Percentiles rank a stretch among this genome's conserved stretches.
Conservation (phyloP, 176 grass and related monocot species). For the Tillandsia fasciculata region DNA sequence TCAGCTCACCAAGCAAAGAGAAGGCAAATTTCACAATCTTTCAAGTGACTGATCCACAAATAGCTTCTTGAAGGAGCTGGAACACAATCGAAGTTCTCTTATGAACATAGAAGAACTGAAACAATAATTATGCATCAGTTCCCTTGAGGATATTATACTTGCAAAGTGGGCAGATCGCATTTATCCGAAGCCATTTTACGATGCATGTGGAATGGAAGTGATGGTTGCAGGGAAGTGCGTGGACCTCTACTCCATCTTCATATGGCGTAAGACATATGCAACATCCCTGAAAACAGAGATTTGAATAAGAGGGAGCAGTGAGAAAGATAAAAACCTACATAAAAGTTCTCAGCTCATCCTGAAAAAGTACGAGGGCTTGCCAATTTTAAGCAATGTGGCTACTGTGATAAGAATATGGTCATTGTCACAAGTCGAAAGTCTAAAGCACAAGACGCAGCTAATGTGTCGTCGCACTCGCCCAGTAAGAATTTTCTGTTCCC, state of each 20-base stretch:
- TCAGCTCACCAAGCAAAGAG: not conserved
- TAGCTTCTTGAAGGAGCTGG: not conserved
- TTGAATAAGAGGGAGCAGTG: not conserved
- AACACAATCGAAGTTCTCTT: not conserved
- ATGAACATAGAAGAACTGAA: not conserved
- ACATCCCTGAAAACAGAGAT: slow-evolving; percentile 52
- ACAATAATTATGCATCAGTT: slow-evolving; percentile 25
- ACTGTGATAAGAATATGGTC: not conserved
- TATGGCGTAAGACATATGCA: slow-evolving; percentile 72
- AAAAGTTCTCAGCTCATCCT: not conserved
- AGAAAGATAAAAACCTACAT: not conserved
- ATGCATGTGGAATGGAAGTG: slow-evolving; percentile 80
- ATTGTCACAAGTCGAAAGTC: too few relatives aligned
- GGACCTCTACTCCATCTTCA: slow-evolving; percentile 57
- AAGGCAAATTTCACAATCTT: not conserved
- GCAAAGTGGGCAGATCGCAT: slow-evolving; percentile 86
- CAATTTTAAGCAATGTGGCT: not conserved
- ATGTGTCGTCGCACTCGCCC: too few relatives aligned
- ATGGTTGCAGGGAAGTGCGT: slow-evolving; percentile 87
- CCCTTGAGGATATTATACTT: slow-evolving; percentile 97
- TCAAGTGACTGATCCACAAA: not conserved
- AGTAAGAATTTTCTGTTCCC: too few relatives aligned
- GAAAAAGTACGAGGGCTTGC: not conserved
- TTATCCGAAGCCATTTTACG: slow-evolving; percentile 69
- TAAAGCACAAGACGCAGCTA: too few relatives aligned